phyloP scores from a whole-genome alignment of 202 grass and related monocot species.

The Setaria italica region DNA sequence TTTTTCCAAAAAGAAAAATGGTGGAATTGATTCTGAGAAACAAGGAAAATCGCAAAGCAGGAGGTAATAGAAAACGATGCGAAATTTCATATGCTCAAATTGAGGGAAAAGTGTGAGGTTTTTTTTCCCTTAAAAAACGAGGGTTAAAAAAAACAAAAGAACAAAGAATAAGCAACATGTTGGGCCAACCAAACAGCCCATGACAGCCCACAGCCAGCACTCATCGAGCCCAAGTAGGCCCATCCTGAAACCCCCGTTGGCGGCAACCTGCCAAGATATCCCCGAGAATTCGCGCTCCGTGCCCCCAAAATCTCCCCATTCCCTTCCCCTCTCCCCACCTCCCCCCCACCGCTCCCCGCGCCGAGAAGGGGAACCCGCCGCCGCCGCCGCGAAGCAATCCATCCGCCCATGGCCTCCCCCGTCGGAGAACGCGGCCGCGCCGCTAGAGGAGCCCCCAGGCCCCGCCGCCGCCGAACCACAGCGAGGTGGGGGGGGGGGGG shows the following conservation, averaged over 20 bases:
- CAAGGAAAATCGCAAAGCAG: too few species aligned
- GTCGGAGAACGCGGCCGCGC: conserved; percentile 27
- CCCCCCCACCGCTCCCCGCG: conserved; percentile 1
- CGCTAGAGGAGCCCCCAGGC: conserved; percentile 10
- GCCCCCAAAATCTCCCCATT: conserved; percentile 40
- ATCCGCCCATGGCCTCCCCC: conserved; percentile 46
- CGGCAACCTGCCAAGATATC: conserved; percentile 18
- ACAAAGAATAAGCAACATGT: not conserved
- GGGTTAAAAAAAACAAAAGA: not conserved
- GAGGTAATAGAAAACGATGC: too few species aligned
- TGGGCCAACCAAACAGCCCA: not conserved
- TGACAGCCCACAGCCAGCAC: accelerated
- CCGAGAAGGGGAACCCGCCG: not conserved
- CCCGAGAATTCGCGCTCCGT: conserved; percentile 34
- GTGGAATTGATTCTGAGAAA: too few species aligned
- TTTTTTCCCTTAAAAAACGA: not conserved
- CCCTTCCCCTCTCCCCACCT: not conserved
- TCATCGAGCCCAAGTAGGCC: not conserved
- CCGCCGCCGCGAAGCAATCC: not conserved
- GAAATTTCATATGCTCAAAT: not conserved
- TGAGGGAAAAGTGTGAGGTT: not conserved
- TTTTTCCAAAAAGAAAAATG: too few species aligned
- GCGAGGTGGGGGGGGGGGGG: conserved; percentile 24
- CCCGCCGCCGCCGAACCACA: conserved; percentile 31
- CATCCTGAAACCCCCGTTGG: conserved; percentile 3